phyloP scores from a whole-genome alignment of 345 rosid genomes.

The Adansonia digitata region DNA sequence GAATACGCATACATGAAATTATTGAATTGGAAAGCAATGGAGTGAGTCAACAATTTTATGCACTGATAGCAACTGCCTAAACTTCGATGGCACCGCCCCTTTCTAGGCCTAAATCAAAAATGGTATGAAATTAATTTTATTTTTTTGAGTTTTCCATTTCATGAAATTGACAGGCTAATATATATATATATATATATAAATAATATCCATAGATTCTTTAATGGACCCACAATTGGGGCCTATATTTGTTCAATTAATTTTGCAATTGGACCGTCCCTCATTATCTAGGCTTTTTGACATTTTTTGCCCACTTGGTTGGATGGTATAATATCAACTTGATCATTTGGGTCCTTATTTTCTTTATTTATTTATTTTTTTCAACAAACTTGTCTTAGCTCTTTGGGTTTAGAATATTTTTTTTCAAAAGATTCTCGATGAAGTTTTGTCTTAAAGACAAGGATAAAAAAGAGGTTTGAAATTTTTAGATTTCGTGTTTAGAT shows the following conservation, averaged over 20 bases:
- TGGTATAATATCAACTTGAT: not conserved
- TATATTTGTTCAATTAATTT: not conserved
- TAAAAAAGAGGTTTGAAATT: too few relatives aligned
- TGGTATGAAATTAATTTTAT: not conserved
- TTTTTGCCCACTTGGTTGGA: slow-evolving; percentile 2
- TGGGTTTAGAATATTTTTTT: slow-evolving; percentile 12
- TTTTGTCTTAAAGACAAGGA: not conserved
- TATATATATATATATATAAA: too few relatives aligned
- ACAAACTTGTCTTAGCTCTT: not conserved
- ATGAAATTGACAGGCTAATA: not conserved
- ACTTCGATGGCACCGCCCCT: not conserved
- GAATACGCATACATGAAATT: too few relatives aligned
- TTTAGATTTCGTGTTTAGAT: not conserved
- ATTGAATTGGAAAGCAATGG: not conserved
- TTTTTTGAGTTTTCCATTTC: not conserved
- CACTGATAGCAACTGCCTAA: not conserved
- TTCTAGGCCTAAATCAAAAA: not conserved
- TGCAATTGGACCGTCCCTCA: not conserved
- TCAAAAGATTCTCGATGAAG: not conserved
- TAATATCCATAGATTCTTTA: not conserved
- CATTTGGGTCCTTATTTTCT: not conserved
- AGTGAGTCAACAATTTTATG: not conserved
- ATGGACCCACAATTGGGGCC: not conserved
- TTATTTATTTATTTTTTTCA: not conserved
- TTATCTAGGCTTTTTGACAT: not conserved